These are phyloP conservation scores for Coemansia sp. DNA, from an alignment of 192 early-diverging fungal genomes.

Conservation along the genomic window DNA sequence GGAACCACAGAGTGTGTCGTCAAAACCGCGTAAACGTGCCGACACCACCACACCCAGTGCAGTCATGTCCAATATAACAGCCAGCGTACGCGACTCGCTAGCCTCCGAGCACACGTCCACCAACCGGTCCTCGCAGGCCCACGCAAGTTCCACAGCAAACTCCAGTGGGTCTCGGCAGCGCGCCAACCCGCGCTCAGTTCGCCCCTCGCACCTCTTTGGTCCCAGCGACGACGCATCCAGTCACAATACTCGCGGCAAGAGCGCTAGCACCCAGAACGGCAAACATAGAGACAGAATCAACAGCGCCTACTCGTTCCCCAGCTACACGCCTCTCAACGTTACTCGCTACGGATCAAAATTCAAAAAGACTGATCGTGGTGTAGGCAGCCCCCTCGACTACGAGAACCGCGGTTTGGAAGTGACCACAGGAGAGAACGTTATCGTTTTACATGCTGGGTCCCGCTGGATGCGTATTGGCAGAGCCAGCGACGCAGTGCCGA, in stretches of 20 bases:
- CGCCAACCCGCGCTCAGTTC: background rate
- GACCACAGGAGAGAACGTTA: constrained; percentile 59
- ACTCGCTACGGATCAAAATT: constrained; percentile 38
- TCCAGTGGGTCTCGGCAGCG: background rate
- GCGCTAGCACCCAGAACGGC: background rate
- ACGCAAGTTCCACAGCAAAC: background rate
- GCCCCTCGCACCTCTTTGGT: background rate
- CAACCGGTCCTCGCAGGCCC: background rate
- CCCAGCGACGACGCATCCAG: background rate
- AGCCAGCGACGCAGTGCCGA: constrained; percentile 78
- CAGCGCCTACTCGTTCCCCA: constrained; percentile 49
- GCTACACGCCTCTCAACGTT: constrained; percentile 25
- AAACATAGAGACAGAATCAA: constrained; percentile 16
- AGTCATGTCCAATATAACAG: constrained; percentile 33
- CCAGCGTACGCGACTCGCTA: constrained; percentile 44
- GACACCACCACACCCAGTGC: constrained; percentile 2
- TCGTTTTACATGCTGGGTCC: constrained; percentile 88
- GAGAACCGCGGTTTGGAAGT: constrained; percentile 13
- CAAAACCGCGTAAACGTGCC: constrained; percentile 10
- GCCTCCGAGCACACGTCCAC: constrained; percentile 23
- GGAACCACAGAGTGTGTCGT: background rate
- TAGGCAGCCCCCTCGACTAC: constrained; percentile 7
- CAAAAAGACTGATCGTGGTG: constrained; percentile 27
- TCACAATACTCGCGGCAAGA: background rate
- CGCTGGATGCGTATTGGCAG: constrained; percentile 76